Percentiles rank a stretch among this genome's conserved stretches.
phyloP scores from a whole-genome alignment of 2,329 filamentous ascomycete genomes.

The Daldinia sp. region DNA sequence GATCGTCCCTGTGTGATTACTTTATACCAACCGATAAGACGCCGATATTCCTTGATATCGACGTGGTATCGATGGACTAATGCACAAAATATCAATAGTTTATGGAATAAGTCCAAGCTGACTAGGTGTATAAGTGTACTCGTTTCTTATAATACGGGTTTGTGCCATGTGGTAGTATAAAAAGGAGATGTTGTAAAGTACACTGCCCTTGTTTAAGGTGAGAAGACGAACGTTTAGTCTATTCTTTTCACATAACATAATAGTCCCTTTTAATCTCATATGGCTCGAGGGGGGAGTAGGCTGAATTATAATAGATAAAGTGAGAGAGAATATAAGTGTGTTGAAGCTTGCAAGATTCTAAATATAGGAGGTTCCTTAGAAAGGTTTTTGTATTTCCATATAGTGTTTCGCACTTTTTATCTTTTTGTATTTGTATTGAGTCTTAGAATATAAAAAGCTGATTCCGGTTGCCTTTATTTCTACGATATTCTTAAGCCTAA shows the following conservation, averaged over 20 bases:
- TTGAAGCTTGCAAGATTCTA: too few relatives aligned
- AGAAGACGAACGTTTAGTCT: not conserved
- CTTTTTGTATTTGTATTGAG: too few relatives aligned
- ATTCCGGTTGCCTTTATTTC: too few relatives aligned
- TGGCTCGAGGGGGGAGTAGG: constrained; percentile 22
- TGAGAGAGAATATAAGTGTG: not conserved
- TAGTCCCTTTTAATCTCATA: constrained; percentile 23
- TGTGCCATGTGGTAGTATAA: not conserved
- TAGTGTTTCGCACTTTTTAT: too few relatives aligned
- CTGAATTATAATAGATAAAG: too few relatives aligned
- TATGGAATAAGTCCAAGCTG: not conserved
- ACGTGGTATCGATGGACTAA: constrained; percentile 27
- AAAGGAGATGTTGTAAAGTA: not conserved
- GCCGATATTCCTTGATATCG: constrained; percentile 24
- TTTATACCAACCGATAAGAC: constrained; percentile 27
- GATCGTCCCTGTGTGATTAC: constrained; percentile 23
- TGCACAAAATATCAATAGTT: constrained; percentile 24
- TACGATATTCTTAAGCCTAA: too few relatives aligned
- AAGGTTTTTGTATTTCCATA: too few relatives aligned
- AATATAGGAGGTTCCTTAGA: too few relatives aligned
- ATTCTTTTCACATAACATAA: constrained; percentile 4
- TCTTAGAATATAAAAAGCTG: too few relatives aligned
- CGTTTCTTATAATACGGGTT: too few relatives aligned
- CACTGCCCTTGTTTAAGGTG: not conserved
- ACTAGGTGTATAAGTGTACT: constrained; percentile 10